Conservation (phyloP, 768 basidiomycete genomes). For the Daedaleopsis sinensis region DNA sequence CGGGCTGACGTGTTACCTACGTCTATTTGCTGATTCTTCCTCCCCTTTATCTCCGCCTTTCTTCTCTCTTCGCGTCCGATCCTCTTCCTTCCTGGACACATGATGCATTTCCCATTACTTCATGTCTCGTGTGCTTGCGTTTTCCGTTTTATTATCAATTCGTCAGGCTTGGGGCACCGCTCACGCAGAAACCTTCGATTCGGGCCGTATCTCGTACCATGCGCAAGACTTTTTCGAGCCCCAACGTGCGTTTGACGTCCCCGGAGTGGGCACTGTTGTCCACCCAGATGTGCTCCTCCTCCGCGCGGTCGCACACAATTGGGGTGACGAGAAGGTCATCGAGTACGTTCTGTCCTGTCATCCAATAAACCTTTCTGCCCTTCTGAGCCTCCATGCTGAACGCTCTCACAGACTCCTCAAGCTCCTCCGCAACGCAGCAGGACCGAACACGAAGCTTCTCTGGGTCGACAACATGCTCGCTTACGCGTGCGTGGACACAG, state of each 20-base stretch:
- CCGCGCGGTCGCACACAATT: slow-evolving; percentile 1
- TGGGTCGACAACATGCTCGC: slow-evolving; percentile 37
- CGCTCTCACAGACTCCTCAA: slow-evolving; percentile 3
- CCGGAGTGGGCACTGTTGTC: neutral
- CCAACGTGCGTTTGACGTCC: too few species aligned
- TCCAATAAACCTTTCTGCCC: neutral
- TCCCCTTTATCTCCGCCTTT: too few species aligned
- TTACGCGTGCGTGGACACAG: neutral
- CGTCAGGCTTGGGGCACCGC: neutral
- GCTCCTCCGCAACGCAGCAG: slow-evolving; percentile 2
- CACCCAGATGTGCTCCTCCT: neutral
- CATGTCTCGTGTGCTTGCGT: too few species aligned
- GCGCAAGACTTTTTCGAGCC: too few species aligned
- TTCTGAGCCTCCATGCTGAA: neutral
- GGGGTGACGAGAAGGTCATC: slow-evolving; percentile 14
- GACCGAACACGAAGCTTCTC: slow-evolving; percentile 9
- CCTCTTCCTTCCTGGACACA: too few species aligned
- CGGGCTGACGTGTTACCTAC: neutral
- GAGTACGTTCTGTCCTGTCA: neutral
- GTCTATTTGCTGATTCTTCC: neutral
- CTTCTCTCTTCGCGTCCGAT: too few species aligned
- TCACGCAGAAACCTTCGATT: too few species aligned
- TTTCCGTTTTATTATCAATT: neutral
- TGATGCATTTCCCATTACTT: too few species aligned
- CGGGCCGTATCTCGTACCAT: too few species aligned